Base-by-base conservation (phyloP, 805 yeast genomes). In the Myxozyma melibiosi region DNA sequence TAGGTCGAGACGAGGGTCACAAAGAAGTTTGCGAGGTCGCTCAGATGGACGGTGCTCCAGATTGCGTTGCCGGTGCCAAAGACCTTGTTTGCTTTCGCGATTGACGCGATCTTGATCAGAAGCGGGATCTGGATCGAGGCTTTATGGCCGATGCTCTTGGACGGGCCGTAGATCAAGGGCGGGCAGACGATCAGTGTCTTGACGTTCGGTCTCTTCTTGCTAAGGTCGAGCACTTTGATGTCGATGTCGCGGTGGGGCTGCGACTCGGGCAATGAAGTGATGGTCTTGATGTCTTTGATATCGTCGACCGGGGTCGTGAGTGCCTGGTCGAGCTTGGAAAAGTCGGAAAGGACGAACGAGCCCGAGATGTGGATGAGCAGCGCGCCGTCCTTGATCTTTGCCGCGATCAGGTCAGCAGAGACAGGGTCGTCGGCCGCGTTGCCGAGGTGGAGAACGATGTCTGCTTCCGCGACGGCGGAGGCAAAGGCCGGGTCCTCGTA, bases 341-440 rank as follows among this genome's bases (percentile, higher is more conserved):
- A 45, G 24, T 51, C 65, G 39, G 67, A 35, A 43, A 73, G 27
- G 28, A 73, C 66, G 2, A 71, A 68, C 4, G 76, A 68, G 8
- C 78, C 77, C 2, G 77, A 71, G 38, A 74, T 74, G 41, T 74
- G 77, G 49, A 74, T 62, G 24, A 72, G 65, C 27, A 70, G 61
- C 4, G 72, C 68, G 7, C 66, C 63, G 30, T 61, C 48, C 30
- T 57, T 65, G 57, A 67, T 68, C 9, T 31, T 49, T 9, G 39
- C 43, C 43, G 65, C 61, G 11, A 68, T 70, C 9, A 67, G 56
- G 6, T 66, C 64, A 7, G 71, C 55, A 4, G 63, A 14, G 67
- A 68, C 34, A 70, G 62, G 69, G 18, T 68, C 61, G 8, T 68
- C 65, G 5, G 72, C 49, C 2, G 63, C n/a, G 65, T 71, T 40